phyloP scores from a whole-genome alignment of 805 yeast genomes.

The Saccharomycopsis selenospora region DNA sequence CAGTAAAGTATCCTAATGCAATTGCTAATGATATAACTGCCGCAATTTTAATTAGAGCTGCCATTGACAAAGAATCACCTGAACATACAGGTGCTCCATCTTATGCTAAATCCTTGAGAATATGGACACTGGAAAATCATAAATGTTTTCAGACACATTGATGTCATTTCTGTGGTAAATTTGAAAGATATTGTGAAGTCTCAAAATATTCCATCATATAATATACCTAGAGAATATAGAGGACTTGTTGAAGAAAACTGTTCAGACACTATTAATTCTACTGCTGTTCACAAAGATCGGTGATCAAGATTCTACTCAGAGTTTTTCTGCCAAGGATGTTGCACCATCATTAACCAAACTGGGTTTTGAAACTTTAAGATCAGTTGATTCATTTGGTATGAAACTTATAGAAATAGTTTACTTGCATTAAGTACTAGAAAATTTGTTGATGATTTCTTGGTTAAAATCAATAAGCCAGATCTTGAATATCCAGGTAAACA shows the following conservation, averaged over 20 bases:
- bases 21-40: slow-evolving; percentile 48
- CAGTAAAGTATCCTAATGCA: slow-evolving; percentile 27
- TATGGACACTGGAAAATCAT: slow-evolving; percentile 22
- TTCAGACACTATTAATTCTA: slow-evolving; percentile 3
- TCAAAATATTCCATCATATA: slow-evolving; percentile 22
- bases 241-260: slow-evolving; percentile 22
- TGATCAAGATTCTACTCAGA: neutral
- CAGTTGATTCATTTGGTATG: slow-evolving; percentile 74
- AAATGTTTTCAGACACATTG: slow-evolving; percentile 40
- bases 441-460: slow-evolving; percentile 11
- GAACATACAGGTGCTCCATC: neutral
- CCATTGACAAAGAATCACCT: slow-evolving; percentile 24
- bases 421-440: slow-evolving; percentile 36
- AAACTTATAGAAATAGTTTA: slow-evolving; percentile 72
- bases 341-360: slow-evolving; percentile 47
- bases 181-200: slow-evolving; percentile 21
- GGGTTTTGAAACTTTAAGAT: slow-evolving; percentile 42
- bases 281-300: slow-evolving; percentile 1
- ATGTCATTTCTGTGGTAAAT: slow-evolving; percentile 28
- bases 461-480: slow-evolving; percentile 12
- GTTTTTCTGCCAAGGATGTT: slow-evolving; percentile 19
- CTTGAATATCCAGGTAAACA: slow-evolving; percentile 17
- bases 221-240: slow-evolving; percentile 32
- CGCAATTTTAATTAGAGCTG: slow-evolving; percentile 51
- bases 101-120: slow-evolving; percentile 17